phyloP scores from a whole-genome alignment of 345 rosid species.

The Syzygium jambos region DNA sequence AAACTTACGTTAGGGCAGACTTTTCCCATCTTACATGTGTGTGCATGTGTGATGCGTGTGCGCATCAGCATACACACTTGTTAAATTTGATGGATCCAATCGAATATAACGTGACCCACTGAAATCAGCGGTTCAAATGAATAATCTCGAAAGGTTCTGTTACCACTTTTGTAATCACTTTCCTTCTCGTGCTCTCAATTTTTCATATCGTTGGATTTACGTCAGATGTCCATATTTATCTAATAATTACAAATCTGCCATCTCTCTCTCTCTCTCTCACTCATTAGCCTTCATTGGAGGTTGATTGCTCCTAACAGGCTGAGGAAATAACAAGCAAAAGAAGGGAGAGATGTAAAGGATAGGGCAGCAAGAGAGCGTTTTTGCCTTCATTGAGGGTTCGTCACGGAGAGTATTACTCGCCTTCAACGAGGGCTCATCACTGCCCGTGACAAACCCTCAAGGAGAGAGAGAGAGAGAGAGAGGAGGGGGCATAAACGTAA shows the following conservation, averaged over 20 bases:
- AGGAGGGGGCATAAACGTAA: background rate
- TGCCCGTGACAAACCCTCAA: too few relatives aligned
- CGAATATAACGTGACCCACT: background rate
- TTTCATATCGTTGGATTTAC: background rate
- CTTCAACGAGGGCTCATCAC: too few relatives aligned
- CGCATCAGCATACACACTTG: background rate
- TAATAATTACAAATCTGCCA: too few relatives aligned
- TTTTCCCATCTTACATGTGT: background rate
- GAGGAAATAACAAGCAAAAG: background rate
- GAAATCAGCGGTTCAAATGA: background rate
- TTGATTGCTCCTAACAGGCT: background rate
- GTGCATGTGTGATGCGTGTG: background rate
- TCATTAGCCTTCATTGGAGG: background rate
- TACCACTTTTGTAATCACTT: background rate
- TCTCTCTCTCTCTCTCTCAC: too few relatives aligned
- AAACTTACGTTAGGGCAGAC: background rate
- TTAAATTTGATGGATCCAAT: too few relatives aligned
- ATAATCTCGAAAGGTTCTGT: background rate
- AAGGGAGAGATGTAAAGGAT: background rate
- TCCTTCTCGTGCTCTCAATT: background rate
- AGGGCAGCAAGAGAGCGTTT: background rate
- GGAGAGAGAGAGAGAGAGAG: background rate
- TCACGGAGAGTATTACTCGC: too few relatives aligned
- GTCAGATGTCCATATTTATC: too few relatives aligned
- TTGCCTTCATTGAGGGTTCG: too few relatives aligned